These are phyloP conservation scores for Triticum urartu DNA, from an alignment of 176 grass and related monocot genomes.

Conservation along the genomic window DNA sequence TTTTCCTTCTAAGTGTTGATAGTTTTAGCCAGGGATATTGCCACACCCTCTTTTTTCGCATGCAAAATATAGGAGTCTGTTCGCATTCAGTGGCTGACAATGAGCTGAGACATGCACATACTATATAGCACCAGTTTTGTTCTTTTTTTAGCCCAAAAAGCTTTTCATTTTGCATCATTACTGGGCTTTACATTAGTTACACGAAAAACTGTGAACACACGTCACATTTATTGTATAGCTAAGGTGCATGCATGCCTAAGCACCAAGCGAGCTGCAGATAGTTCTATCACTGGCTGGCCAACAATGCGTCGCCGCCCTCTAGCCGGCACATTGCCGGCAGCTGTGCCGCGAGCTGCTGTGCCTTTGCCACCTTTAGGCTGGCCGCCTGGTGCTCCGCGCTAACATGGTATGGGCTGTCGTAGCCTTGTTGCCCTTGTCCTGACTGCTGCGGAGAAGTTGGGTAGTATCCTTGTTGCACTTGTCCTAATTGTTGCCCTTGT, in stretches of 20 bases:
- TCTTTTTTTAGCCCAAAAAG: background rate
- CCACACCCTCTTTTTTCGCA: constrained; percentile 29
- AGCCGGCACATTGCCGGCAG: constrained; percentile 20
- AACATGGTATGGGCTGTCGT: too few relatives aligned
- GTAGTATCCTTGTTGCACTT: background rate
- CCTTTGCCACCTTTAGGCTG: background rate
- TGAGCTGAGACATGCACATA: background rate
- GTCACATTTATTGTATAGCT: constrained; percentile 1
- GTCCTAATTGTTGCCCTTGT: too few relatives aligned
- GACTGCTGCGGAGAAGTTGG: background rate
- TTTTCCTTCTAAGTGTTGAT: constrained; percentile 21
- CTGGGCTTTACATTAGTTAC: background rate
- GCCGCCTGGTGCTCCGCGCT: background rate
- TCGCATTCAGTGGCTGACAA: constrained; percentile 17
- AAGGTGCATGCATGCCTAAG: background rate
- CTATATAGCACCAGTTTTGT: background rate
- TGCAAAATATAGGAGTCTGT: constrained; percentile 32
- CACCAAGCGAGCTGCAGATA: background rate
- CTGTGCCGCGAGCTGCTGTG: background rate
- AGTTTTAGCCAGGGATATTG: constrained; percentile 26
- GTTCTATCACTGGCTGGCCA: background rate
- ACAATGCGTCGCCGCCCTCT: background rate
- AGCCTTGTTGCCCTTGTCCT: background rate
- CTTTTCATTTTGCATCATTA: background rate
- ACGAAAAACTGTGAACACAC: background rate